Base-by-base conservation (phyloP, 2,329 filamentous ascomycete genomes). In the Colletotrichum filicis region DNA sequence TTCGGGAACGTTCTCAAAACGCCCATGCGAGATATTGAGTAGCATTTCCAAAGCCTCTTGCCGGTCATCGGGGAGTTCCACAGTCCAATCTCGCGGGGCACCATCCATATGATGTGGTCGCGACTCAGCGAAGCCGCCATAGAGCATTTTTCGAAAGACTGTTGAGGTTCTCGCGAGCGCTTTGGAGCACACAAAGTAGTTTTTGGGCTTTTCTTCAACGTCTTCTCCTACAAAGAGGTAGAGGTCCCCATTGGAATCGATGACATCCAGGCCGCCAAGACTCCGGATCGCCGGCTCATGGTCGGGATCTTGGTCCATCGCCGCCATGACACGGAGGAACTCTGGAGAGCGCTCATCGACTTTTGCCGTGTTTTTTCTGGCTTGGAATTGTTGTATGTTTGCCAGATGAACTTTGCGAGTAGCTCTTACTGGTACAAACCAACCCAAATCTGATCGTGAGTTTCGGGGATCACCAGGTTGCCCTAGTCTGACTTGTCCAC, bases 61-160 rank as follows among this genome's bases (percentile, higher is more conserved):
- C 11, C 79, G 76, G 56, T 83, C 81, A 2, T 81, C 78, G 0
- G 81, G 80, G 0, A 83, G 74, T 1, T 76, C 75, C 8, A 81
- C 77, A 0, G 67, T 68, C 80, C 80, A 82, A 1, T 76, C 68
- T 14, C 66, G 55, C 6, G 57, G 66, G 1, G 9, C 60, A 6
- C n/a, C 59, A 42, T 12, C 32, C 0, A 59, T 6, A n/a, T 49
- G 42, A 49, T 49, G 42, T 1, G 59, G 67, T 53, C 72, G 74
- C 32, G 77, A 75, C 57, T 81, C 79, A 7, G 71, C 66, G 49
- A 80, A 80, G 19, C 75, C 63, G 5, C 79, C 78, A 49, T 77
- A 77, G 0, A 81, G 74, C 80, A 81, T 79, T 1, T 75, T 73
- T 12, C 76, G 78, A 61, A 80, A 79, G 1, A 80, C 79, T 0